Base-by-base conservation (phyloP, 2,329 filamentous ascomycete species). In the Alternaria arborescens region DNA sequence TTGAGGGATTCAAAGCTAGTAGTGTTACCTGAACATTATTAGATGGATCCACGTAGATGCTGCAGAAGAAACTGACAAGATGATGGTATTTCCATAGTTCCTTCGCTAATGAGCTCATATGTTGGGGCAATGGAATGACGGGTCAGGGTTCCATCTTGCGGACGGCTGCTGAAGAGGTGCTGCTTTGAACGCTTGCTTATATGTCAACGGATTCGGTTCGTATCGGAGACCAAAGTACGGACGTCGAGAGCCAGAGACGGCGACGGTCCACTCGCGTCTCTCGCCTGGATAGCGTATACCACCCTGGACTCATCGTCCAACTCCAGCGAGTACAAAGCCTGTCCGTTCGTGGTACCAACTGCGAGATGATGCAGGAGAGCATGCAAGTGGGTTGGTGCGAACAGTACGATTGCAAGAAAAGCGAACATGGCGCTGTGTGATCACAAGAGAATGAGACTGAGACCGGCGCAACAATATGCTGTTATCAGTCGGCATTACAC, bases 181-280 rank as follows among this genome's bases (percentile, higher is more conserved):
- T 57, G 52, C 43, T 64, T 67, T 10, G 65, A 60, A n/a, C 53
- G 52, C 69, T 70, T 43, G 4, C 10, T 3, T n/a, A 4, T 32
- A 12, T 24, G 34, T 65, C 22, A 64, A 53, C 26, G 8, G 16
- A n/a, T 46, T 11, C 28, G 12, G 28, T 40, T n/a, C 18, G 14
- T 38, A 34, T 14, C 16, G 36, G 34, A 16, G 22, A 41, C 6
- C n/a, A n/a, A 30, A 40, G 0, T 34, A 66, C 66, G 30, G 26
- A 70, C 69, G 60, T 70, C 64, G n/a, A 71, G 52, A 8, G 54
- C 63, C 16, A 71, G 12, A 10, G 67, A 66, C 26, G 69, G 59
- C n/a, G 64, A 64, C 14, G 66, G 46, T 22, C 62, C 65, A 22
- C 58, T 57, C 2, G 62, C 62, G 14, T 64, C 61, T 32, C 63